A percentile compares a stretch with the other conserved stretches of the same genome.
phyloP scores from a whole-genome alignment of 306 rosid genomes.

The Cucumis hystrix region DNA sequence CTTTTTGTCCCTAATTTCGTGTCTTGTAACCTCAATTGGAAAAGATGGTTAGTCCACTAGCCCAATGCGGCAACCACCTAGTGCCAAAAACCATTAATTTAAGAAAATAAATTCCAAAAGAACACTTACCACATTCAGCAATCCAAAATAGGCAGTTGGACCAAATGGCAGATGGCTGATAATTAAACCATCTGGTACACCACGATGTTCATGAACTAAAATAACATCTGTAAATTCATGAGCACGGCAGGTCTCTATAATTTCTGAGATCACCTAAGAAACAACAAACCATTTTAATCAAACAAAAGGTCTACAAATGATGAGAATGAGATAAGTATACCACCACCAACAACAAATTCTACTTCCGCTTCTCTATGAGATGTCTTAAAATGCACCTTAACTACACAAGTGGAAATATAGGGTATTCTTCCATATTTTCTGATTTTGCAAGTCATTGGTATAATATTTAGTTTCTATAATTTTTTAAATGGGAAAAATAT shows the following conservation, averaged over 20 bases:
- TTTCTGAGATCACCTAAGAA: conserved; percentile 76
- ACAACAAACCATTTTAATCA: background rate
- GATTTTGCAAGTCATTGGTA: background rate
- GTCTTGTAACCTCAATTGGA: conserved; percentile 69
- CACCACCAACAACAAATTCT: background rate
- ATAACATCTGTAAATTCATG: conserved; percentile 73
- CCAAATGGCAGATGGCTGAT: conserved; percentile 84
- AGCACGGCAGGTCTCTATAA: conserved; percentile 75
- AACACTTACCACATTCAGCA: conserved; percentile 69
- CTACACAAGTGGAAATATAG: background rate
- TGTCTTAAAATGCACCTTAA: background rate
- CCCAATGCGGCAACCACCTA: background rate
- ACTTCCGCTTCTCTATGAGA: background rate
- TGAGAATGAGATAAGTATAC: background rate
- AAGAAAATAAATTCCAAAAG: conserved; percentile 5
- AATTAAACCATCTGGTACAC: conserved; percentile 82
- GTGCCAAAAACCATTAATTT: background rate
- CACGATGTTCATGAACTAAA: conserved; percentile 90
- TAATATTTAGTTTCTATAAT: background rate
- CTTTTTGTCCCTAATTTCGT: conserved; percentile 77
- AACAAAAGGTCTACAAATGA: background rate
- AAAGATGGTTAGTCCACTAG: conserved; percentile 14
- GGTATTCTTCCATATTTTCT: background rate
- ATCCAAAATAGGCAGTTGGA: conserved; percentile 89
- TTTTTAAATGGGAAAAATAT: background rate